Evolutionary conservation across 2,329 filamentous ascomycete species (phyloP), one percentile per base, ranked within the genome.

Genomic region (Hirsutella rhossiliensis): DNA sequence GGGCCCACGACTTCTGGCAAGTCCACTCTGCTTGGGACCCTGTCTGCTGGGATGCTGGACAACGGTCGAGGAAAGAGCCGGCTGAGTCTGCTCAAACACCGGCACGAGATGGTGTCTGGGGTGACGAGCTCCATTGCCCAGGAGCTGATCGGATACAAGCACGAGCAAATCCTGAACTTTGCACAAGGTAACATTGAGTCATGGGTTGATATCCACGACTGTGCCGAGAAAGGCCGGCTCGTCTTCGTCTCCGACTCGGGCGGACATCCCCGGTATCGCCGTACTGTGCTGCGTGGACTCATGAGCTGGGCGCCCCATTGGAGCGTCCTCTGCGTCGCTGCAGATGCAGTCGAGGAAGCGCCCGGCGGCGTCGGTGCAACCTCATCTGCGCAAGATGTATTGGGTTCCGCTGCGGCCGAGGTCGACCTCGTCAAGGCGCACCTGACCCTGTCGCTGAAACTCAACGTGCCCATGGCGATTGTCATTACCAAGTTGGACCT

Each of bases 261-360:
- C 15, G 92, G 92, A 0, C 86, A 94, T 50, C 83, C 89, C 32
- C 80, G 88, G 38, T 98, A 92, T 62, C 78, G 88, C 40, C 81
- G 92, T 45, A 97, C 90, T 6, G 90, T 87, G 3, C 71, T 97
- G 43, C 78, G 90, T 47, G 88, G 89, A 1, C 70, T 98, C n/a
- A 75, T 98, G 50, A 92, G 89, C 39, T 97, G 92, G 89, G 85
- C 86, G 32, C 92, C 92, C 9, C 88, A 97, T 59, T 98, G 92
- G 82, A 88, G 86, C 1, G 62, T 95, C 19, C 72, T 97, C 2
- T 96, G 94, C 52, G 79, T 97, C 48, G 80, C 87, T 40, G 87
- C 87, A 31, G 84, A 92, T 55, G 83, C 84, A 50, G 70, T 73
- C 11, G 78, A 82, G 12, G 54, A 60, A 39, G 52, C 54, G 4